phyloP scores from a whole-genome alignment of 1,139 yeast species.

The Taiozyma sp. region DNA sequence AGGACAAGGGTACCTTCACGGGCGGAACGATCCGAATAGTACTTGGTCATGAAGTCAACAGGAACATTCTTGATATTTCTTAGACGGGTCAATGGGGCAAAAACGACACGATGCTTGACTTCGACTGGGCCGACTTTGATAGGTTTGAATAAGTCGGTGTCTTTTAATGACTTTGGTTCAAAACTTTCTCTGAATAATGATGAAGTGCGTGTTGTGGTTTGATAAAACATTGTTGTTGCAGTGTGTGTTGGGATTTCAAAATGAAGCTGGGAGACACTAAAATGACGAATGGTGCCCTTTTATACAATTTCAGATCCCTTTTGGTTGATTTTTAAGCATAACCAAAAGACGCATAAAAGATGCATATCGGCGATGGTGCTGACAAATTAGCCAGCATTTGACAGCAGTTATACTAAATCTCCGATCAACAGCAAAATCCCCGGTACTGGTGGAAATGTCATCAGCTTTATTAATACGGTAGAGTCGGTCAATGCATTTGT shows the following conservation, averaged over 20 bases:
- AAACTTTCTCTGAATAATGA: slow-evolving; percentile 6
- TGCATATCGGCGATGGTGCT: background rate
- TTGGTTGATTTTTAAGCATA: background rate
- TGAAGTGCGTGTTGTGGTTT: no score
- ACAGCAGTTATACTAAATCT: no score
- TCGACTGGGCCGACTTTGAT: slow-evolving; percentile 37
- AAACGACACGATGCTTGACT: slow-evolving; percentile 35
- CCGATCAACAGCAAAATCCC: no score
- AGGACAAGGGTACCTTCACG: slow-evolving; percentile 44
- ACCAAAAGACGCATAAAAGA: background rate
- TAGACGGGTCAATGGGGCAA: slow-evolving; percentile 45
- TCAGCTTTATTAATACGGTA: no score
- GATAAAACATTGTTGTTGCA: background rate
- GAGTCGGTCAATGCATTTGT: no score
- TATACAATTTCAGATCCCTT: background rate
- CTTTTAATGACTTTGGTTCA: slow-evolving; percentile 12
- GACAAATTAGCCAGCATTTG: background rate
- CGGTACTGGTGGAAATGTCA: no score
- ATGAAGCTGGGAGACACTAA: background rate
- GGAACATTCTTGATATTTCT: slow-evolving; percentile 39
- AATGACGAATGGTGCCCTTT: background rate
- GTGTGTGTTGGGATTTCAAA: no score
- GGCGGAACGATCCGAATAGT: slow-evolving; percentile 48
- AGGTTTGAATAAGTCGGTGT: slow-evolving; percentile 38
- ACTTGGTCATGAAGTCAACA: slow-evolving; percentile 31